A percentile compares a stretch with the other conserved stretches of the same genome.
These are phyloP conservation scores for Auricularia sp. DNA, from an alignment of 768 basidiomycete species.

Conservation along the genomic window DNA sequence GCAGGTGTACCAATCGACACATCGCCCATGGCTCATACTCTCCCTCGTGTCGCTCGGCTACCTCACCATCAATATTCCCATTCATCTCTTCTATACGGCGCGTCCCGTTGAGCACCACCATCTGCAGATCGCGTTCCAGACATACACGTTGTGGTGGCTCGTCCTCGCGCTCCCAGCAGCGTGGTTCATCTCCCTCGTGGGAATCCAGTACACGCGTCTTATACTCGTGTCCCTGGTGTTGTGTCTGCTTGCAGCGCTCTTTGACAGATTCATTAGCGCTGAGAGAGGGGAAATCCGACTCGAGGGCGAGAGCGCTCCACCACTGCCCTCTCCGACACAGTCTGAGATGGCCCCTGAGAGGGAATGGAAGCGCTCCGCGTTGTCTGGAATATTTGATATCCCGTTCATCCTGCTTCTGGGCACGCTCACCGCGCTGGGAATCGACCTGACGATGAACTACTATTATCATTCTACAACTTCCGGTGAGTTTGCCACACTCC, in stretches of 20 bases:
- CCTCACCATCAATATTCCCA: background rate
- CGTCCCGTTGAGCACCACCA: slow-evolving; percentile 5
- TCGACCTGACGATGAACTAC: background rate
- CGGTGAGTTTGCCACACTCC: background rate
- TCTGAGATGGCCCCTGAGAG: background rate
- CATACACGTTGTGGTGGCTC: slow-evolving; percentile 6
- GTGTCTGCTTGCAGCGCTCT: background rate
- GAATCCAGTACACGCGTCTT: background rate
- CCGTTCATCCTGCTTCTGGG: slow-evolving; percentile 4
- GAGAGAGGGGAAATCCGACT: background rate
- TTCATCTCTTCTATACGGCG: background rate
- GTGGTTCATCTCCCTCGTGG: background rate
- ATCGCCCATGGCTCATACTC: slow-evolving; percentile 5
- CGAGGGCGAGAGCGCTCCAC: background rate
- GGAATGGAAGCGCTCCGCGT: background rate
- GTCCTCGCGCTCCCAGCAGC: slow-evolving; percentile 4
- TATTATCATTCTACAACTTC: background rate
- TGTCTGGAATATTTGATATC: slow-evolving; percentile 2
- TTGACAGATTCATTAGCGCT: background rate
- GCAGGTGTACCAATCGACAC: background rate
- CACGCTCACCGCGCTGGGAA: background rate
- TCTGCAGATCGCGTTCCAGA: background rate
- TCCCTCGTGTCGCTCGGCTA: slow-evolving; percentile 1
- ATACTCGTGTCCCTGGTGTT: background rate
- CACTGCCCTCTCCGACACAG: background rate